phyloP scores from a whole-genome alignment of 192 early-diverging fungal genomes.

The Coemansia umbellata region DNA sequence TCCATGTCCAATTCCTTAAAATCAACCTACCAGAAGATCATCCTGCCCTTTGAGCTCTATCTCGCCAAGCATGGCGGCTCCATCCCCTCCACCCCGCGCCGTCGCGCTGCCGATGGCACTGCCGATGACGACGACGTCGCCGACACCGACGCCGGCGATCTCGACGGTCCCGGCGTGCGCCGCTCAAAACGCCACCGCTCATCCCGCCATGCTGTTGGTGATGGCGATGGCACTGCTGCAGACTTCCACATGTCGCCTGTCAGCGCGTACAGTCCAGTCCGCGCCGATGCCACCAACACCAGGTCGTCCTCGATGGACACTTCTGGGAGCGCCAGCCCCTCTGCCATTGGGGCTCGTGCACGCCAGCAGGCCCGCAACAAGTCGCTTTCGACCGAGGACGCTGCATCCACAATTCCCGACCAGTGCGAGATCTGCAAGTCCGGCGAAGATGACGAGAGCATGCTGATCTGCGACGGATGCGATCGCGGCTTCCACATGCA shows the following conservation, averaged over 20 bases:
- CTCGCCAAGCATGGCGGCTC: conserved; percentile 51
- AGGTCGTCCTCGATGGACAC: conserved; percentile 17
- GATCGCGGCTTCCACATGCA: conserved; percentile 77
- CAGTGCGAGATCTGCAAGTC: conserved; percentile 39
- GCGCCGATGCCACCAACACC: not conserved
- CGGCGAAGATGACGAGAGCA: conserved; percentile 56
- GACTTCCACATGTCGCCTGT: not conserved
- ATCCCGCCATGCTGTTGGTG: conserved; percentile 2
- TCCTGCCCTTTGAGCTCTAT: conserved; percentile 69
- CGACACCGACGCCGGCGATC: not conserved
- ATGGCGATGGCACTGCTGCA: conserved; percentile 3
- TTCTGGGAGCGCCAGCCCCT: not conserved
- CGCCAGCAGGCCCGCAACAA: conserved; percentile 1
- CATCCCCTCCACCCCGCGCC: conserved; percentile 1
- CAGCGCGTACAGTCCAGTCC: not conserved
- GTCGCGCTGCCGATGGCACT: not conserved
- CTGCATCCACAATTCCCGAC: conserved; percentile 39
- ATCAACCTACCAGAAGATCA: conserved; percentile 60
- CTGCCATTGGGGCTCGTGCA: not conserved
- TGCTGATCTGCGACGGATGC: conserved; percentile 87
- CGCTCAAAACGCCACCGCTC: conserved; percentile 41
- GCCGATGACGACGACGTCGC: not conserved
- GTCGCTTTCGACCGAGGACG: conserved; percentile 12
- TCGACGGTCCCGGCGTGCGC: conserved; percentile 9
- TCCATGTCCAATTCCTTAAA: conserved; percentile 74